Evolutionary conservation across 768 basidiomycete genomes (phyloP).

Genomic region (Auricularia heimuer): DNA sequence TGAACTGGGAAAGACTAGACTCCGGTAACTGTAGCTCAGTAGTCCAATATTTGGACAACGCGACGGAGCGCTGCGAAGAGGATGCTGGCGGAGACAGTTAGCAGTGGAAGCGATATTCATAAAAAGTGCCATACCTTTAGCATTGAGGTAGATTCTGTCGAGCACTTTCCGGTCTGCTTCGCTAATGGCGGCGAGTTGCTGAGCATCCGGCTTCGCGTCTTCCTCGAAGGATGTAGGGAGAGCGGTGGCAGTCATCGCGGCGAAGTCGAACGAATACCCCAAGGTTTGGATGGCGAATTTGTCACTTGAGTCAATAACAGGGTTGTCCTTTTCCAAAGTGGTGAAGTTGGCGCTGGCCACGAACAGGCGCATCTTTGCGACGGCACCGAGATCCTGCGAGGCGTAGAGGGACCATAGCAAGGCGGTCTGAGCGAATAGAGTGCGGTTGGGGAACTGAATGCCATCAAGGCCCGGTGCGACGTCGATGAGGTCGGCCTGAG

Average conservation of each 20-base stretch:
- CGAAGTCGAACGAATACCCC: constrained; percentile 54
- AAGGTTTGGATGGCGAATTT: constrained; percentile 29
- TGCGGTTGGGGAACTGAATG: constrained; percentile 35
- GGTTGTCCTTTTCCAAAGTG: constrained; percentile 32
- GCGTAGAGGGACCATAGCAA: constrained; percentile 51
- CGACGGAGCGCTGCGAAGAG: constrained; percentile 39
- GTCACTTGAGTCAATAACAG: constrained; percentile 21
- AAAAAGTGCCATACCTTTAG: constrained; percentile 35
- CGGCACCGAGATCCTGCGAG: constrained; percentile 35
- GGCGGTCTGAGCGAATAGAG: constrained; percentile 48
- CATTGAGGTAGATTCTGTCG: constrained; percentile 52
- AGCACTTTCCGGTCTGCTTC: constrained; percentile 29
- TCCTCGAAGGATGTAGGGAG: constrained; percentile 35
- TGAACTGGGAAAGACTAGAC: constrained; percentile 36
- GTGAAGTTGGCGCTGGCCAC: constrained; percentile 42
- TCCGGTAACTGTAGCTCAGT: constrained; percentile 37
- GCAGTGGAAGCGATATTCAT: not conserved
- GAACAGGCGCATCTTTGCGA: constrained; percentile 34
- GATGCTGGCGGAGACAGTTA: constrained; percentile 33
- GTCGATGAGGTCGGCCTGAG: constrained; percentile 47
- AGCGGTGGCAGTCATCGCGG: constrained; percentile 38
- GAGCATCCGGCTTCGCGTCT: constrained; percentile 36
- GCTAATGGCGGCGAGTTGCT: constrained; percentile 36
- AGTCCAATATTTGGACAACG: constrained; percentile 47
- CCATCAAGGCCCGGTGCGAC: constrained; percentile 36